phyloP scores from a whole-genome alignment of 2,329 filamentous ascomycete genomes.

The Cladosporium austrohemisphaericum region DNA sequence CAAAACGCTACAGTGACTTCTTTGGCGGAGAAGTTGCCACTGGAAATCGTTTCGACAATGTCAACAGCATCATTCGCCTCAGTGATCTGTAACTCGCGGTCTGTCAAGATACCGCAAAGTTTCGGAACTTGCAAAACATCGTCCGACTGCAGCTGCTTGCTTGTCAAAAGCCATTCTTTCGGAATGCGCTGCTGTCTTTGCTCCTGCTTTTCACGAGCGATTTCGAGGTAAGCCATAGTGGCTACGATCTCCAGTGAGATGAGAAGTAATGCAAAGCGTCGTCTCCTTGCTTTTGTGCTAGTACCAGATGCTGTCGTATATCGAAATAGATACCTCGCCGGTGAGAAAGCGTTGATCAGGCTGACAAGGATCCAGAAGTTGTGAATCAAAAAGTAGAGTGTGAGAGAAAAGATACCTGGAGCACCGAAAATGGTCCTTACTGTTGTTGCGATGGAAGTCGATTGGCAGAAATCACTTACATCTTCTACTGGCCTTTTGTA shows the following conservation, averaged over 20 bases:
- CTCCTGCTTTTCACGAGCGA: conserved; percentile 17
- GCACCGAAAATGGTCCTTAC: too few relatives aligned
- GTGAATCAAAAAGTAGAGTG: too few relatives aligned
- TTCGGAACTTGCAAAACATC: conserved; percentile 47
- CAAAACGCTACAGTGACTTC: conserved; percentile 3
- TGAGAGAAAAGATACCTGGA: too few relatives aligned
- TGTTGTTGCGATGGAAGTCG: too few relatives aligned
- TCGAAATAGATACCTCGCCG: not conserved
- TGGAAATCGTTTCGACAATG: conserved; percentile 34
- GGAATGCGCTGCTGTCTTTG: conserved; percentile 17
- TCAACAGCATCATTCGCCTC: conserved; percentile 46
- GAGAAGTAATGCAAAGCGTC: too few relatives aligned
- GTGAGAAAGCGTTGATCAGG: too few relatives aligned
- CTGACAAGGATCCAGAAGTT: too few relatives aligned
- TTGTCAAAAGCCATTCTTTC: conserved; percentile 15
- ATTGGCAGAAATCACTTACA: too few relatives aligned
- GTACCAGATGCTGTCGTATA: too few relatives aligned
- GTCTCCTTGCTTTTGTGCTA: too few relatives aligned
- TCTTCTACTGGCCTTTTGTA: too few relatives aligned
- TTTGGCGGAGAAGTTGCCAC: conserved; percentile 25
- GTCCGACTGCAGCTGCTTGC: conserved; percentile 1
- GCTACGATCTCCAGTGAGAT: too few relatives aligned
- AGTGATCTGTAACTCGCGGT: conserved; percentile 51
- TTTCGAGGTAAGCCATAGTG: conserved; percentile 6
- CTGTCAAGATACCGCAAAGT: conserved; percentile 47